Conservation (phyloP, 2,329 filamentous ascomycete species). For the Curvularia spicifera region DNA sequence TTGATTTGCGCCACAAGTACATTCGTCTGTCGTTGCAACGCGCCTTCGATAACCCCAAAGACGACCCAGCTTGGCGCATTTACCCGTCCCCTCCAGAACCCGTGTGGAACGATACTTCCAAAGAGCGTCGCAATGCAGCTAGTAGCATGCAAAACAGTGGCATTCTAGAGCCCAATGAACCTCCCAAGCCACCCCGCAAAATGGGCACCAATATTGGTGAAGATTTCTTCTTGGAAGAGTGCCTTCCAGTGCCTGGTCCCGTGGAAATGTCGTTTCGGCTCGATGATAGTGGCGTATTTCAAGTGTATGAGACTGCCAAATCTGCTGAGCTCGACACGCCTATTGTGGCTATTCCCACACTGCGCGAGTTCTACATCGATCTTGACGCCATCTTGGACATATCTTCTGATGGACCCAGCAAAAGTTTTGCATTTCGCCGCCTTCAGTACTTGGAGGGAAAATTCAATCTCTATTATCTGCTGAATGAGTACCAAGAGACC, state of each 20-base stretch:
- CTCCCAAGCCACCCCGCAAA: constrained; percentile 68
- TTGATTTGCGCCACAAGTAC: constrained; percentile 88
- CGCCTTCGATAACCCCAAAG: constrained; percentile 84
- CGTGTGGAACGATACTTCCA: constrained; percentile 73
- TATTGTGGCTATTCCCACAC: constrained; percentile 82
- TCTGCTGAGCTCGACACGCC: constrained; percentile 69
- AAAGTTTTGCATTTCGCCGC: constrained; percentile 94
- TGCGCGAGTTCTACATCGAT: constrained; percentile 96
- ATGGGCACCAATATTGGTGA: constrained; percentile 89
- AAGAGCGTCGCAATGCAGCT: constrained; percentile 51
- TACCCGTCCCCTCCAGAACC: constrained; percentile 93
- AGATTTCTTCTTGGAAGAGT: constrained; percentile 84
- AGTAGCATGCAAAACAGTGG: constrained; percentile 50
- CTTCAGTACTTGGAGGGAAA: constrained; percentile 96
- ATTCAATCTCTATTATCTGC: constrained; percentile 89
- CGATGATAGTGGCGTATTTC: constrained; percentile 86
- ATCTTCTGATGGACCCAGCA: constrained; percentile 94
- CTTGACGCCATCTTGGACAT: constrained; percentile 83
- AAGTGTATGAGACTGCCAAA: constrained; percentile 79
- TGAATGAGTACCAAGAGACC: constrained; percentile 98
- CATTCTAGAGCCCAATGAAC: constrained; percentile 40
- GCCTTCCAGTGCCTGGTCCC: constrained; percentile 73
- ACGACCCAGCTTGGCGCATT: constrained; percentile 81
- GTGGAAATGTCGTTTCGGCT: constrained; percentile 78
- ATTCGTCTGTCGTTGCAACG: constrained; percentile 84